Evolutionary conservation across 441 rosid species (phyloP).

Genomic region (Brassica hybrid): DNA sequence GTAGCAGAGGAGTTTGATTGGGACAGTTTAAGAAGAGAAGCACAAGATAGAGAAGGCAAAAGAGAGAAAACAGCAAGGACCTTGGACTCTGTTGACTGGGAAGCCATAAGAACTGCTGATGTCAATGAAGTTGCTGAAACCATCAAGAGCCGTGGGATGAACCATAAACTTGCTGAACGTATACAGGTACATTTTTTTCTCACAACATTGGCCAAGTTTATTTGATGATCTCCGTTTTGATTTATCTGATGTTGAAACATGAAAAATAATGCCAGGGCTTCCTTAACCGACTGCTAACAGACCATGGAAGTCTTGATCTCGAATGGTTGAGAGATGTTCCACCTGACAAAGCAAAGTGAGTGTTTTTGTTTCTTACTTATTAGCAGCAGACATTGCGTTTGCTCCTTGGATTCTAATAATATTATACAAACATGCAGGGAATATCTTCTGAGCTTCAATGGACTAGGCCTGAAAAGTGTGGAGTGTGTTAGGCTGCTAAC

Average conservation of each 20-base stretch:
- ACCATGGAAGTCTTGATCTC: conserved; percentile 66
- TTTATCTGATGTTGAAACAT: conserved; percentile 33
- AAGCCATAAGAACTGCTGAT: conserved; percentile 60
- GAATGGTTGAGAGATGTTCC: conserved; percentile 86
- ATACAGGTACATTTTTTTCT: conserved; percentile 50
- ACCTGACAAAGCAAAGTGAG: conserved; percentile 76
- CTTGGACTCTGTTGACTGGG: conserved; percentile 72
- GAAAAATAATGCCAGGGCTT: conserved; percentile 51
- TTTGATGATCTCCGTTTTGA: conserved; percentile 3
- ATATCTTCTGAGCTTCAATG: conserved; percentile 66
- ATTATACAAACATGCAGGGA: conserved; percentile 48
- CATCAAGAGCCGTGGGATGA: conserved; percentile 76
- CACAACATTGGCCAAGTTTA: conserved; percentile 10
- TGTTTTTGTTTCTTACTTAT: neutral
- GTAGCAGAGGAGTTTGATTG: conserved; percentile 57
- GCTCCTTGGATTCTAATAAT: neutral
- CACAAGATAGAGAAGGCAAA: conserved; percentile 45
- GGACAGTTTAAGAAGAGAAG: conserved; percentile 68
- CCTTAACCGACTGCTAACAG: conserved; percentile 61
- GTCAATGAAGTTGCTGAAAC: conserved; percentile 61
- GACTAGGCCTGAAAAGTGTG: conserved; percentile 73
- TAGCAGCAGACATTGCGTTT: no score
- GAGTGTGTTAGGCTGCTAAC: conserved; percentile 82
- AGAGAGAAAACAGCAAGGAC: conserved; percentile 55
- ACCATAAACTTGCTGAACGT: conserved; percentile 72